Base-by-base conservation (phyloP, 2,329 filamentous ascomycete species). In the Fusarium tupiense region DNA sequence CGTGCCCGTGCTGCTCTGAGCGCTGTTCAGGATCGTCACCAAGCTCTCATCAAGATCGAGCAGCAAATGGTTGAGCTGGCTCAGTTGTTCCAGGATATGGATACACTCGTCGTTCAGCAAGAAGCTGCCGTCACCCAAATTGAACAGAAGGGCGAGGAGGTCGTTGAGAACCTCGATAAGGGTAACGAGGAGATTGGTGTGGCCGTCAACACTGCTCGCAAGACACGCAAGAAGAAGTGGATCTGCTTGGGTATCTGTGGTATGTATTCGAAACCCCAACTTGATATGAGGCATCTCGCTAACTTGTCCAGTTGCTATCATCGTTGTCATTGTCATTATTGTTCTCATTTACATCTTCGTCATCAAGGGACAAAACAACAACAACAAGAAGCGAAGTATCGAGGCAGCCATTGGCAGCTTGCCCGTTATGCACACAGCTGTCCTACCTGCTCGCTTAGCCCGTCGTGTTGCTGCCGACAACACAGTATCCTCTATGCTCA, bases 161-260 rank as follows among this genome's bases (percentile, higher is more conserved):
- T 96, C 44, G 91, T 93, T 56, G 91, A 93, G 66, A 94, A 98
- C 82, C 89, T 98, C 54, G 90, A 92, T 79, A 93, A 96, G 82
- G 96, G 92, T 74, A 98, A 96, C 80, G 89, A 91, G 72, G 91
- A 98, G 83, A 93, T 98, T 68, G 91, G 88, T 44, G 89, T 89
- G n/a, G 95, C 95, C 19, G 93, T 98, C 72, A 88, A 89, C 70
- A 97, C 94, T 76, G 96, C 96, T 14, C 88, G 92, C 81, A 90
- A 91, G 77, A 94, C 93, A 58, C 89, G 94, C 77, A 94, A 91
- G 86, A 97, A 97, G 94, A 98, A 98, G 93, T 98, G 95, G 95
- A 95, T 93, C 82, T 98, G 95, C 87, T 85, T 98, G 76, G 91
- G 92, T 79, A 94, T 98, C 79, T 85, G 88, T 77, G 85, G 88